A percentile compares a stretch with the other conserved stretches of the same genome.
These are phyloP conservation scores for Ogataea philodendri DNA, from an alignment of 805 yeast genomes.

Conservation along the genomic window DNA sequence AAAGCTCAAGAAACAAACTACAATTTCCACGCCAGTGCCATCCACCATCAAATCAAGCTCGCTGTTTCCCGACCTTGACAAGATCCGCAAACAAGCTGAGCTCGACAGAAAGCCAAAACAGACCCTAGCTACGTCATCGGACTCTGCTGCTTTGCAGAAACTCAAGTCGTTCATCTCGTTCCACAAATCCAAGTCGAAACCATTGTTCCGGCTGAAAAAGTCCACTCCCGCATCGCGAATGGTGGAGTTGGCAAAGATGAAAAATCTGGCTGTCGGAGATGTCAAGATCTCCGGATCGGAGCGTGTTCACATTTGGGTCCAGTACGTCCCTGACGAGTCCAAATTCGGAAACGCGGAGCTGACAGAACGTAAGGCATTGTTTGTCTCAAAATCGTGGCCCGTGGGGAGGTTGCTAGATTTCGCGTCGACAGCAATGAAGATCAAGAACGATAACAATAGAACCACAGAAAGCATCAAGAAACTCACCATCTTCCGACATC, in stretches of 20 bases:
- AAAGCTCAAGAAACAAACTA: slow-evolving; percentile 5
- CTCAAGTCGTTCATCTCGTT: slow-evolving; percentile 22
- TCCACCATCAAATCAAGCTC: slow-evolving; percentile 38
- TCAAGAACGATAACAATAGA: slow-evolving; percentile 49
- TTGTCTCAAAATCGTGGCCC: slow-evolving; percentile 55
- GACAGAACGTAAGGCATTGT: slow-evolving; percentile 36
- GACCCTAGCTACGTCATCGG: slow-evolving; percentile 15
- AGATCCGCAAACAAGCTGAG: slow-evolving; percentile 39
- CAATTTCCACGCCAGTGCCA: slow-evolving; percentile 28
- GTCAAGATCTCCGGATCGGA: slow-evolving; percentile 40
- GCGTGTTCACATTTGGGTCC: slow-evolving; percentile 49
- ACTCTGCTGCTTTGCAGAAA: slow-evolving; percentile 24
- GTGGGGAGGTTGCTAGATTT: slow-evolving; percentile 58
- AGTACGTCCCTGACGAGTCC: slow-evolving; percentile 37
- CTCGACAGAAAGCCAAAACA: slow-evolving; percentile 15
- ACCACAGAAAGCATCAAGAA: slow-evolving; percentile 41
- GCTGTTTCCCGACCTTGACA: slow-evolving; percentile 51
- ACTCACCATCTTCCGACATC: slow-evolving; percentile 45
- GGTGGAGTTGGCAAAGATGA: slow-evolving; percentile 40
- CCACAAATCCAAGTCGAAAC: slow-evolving; percentile 12
- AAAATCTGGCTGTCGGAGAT: slow-evolving; percentile 53
- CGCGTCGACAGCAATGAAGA: slow-evolving; percentile 45
- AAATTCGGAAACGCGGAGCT: slow-evolving; percentile 10
- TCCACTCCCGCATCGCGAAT: slow-evolving; percentile 26
- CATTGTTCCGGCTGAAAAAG: slow-evolving; percentile 10